Percentiles rank a stretch among this genome's conserved stretches.
Evolutionary conservation across 495 filamentous ascomycete species (phyloP).

Genomic region (Penicillium pancosmium): DNA sequence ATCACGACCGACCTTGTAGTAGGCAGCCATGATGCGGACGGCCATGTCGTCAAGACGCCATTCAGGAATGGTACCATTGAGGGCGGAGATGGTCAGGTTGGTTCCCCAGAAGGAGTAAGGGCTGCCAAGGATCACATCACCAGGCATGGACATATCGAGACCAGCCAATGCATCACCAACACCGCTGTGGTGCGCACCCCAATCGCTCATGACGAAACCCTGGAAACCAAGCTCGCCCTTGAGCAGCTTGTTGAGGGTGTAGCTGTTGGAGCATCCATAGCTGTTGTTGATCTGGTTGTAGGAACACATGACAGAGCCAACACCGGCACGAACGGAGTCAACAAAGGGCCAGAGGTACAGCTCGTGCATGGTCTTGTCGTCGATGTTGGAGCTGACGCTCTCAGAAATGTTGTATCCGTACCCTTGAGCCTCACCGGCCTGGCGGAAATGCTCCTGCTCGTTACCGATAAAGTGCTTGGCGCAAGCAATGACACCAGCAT

Average conservation of each 20-base stretch:
- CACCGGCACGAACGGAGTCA: slow-evolving; percentile 73
- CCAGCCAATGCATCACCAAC: slow-evolving; percentile 79
- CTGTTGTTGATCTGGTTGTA: slow-evolving; percentile 86
- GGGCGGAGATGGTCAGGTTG: slow-evolving; percentile 81
- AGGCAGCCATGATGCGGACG: slow-evolving; percentile 88
- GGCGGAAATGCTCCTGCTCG: slow-evolving; percentile 82
- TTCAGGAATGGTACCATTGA: slow-evolving; percentile 89
- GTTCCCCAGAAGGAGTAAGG: slow-evolving; percentile 80
- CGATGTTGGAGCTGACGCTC: slow-evolving; percentile 76
- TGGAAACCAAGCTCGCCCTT: slow-evolving; percentile 95
- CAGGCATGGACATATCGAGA: slow-evolving; percentile 95
- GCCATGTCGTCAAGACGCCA: slow-evolving; percentile 95
- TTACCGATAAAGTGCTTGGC: slow-evolving; percentile 83
- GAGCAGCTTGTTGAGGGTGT: slow-evolving; percentile 77
- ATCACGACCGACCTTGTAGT: slow-evolving; percentile 84
- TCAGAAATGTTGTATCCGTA: slow-evolving; percentile 69
- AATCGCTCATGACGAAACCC: slow-evolving; percentile 91
- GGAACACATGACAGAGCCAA: slow-evolving; percentile 89
- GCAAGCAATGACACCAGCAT: slow-evolving; percentile 77
- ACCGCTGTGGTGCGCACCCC: slow-evolving; percentile 85
- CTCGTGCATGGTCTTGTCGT: slow-evolving; percentile 95
- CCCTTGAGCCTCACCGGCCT: slow-evolving; percentile 61
- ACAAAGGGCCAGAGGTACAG: slow-evolving; percentile 89
- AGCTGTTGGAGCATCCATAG: slow-evolving; percentile 70
- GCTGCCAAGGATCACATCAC: slow-evolving; percentile 75